Conservation (phyloP, 805 yeast species). For the Yamadazyma akitaensis region DNA sequence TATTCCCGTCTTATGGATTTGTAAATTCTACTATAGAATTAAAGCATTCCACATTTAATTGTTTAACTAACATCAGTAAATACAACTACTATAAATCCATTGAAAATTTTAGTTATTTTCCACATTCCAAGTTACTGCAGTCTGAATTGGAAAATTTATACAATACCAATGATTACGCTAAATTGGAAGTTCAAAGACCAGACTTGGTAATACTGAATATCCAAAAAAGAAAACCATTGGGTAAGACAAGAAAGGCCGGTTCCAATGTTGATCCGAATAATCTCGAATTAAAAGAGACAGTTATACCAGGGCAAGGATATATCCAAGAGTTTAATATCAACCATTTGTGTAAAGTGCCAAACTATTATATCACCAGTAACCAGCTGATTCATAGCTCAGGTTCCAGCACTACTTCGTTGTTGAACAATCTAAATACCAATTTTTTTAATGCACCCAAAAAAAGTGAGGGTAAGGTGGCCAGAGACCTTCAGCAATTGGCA, state of each 20-base stretch:
- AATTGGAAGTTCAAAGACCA: constrained; percentile 12
- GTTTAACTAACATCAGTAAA: constrained; percentile 32
- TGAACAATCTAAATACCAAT: constrained; percentile 4
- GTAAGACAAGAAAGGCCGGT: constrained; percentile 29
- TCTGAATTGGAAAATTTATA: constrained; percentile 33
- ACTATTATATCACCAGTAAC: constrained; percentile 34
- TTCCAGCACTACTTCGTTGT: neutral
- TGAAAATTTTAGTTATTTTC: constrained; percentile 12
- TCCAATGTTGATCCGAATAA: constrained; percentile 37
- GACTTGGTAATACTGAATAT: constrained; percentile 9
- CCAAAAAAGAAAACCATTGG: constrained; percentile 24
- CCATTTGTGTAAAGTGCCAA: constrained; percentile 41
- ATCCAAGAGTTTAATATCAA: constrained; percentile 41
- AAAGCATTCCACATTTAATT: constrained; percentile 33
- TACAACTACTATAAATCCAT: constrained; percentile 33
- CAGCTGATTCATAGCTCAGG: constrained; percentile 12
- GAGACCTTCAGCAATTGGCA: constrained; percentile 33
- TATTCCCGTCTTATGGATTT: constrained; percentile 39
- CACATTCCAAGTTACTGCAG: constrained; percentile 26
- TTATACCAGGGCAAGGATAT: constrained; percentile 43
- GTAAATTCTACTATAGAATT: constrained; percentile 26
- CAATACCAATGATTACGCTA: constrained; percentile 28
- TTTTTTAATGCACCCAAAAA: constrained; percentile 11
- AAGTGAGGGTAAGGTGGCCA: constrained; percentile 22
- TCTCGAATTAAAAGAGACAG: constrained; percentile 37